phyloP scores from a whole-genome alignment of 257 asterid species.

The Solanum raphanifolium region DNA sequence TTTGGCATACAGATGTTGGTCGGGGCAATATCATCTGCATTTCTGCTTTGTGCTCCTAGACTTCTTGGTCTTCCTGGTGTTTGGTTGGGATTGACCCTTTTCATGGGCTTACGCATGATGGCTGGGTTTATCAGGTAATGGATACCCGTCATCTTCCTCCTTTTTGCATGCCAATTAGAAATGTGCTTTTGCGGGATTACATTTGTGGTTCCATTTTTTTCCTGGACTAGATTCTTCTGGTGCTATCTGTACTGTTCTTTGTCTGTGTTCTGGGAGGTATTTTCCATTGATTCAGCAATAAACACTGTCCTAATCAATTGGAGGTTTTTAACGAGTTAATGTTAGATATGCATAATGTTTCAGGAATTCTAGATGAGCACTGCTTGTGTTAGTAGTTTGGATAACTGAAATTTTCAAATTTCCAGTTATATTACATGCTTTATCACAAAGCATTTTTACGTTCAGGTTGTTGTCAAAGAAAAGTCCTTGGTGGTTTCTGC shows the following conservation, averaged over 20 bases:
- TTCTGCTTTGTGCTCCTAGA: slow-evolving; percentile 47
- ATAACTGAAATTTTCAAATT: background rate
- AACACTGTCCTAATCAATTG: background rate
- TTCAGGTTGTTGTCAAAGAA: slow-evolving; percentile 46
- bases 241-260: background rate
- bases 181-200: background rate
- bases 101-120: slow-evolving; percentile 72
- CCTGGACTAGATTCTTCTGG: background rate
- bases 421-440: background rate
- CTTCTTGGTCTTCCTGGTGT: slow-evolving; percentile 75
- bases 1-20: slow-evolving; percentile 52
- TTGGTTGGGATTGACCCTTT: slow-evolving; percentile 79
- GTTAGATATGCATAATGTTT: background rate
- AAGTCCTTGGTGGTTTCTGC: slow-evolving; percentile 98
- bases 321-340: background rate
- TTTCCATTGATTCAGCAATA: background rate
- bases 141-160: background rate
- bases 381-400: background rate
- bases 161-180: background rate
- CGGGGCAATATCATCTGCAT: slow-evolving; percentile 68
- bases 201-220: background rate
- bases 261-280: background rate
- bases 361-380: background rate
- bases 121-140: slow-evolving; percentile 81
- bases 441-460: background rate